phyloP scores from a whole-genome alignment of 768 basidiomycete species.

The Crucibulum laeve region DNA sequence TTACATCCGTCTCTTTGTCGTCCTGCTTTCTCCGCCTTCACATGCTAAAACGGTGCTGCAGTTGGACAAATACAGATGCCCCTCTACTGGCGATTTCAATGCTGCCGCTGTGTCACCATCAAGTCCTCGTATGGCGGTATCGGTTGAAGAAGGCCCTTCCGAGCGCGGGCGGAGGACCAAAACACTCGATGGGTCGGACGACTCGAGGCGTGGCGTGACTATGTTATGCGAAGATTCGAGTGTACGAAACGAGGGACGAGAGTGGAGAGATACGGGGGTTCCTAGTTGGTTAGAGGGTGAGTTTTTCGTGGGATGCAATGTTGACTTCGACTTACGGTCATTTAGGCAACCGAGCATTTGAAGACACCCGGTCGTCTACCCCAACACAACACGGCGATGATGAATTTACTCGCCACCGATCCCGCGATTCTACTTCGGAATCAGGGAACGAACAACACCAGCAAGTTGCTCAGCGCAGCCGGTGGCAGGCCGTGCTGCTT shows the following conservation, averaged over 20 bases:
- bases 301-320: no score
- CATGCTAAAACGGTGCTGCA: slow-evolving; percentile 15
- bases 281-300: slow-evolving; percentile 37
- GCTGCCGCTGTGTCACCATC: background rate
- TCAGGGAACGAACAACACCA: slow-evolving; percentile 26
- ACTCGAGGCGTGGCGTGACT: background rate
- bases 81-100: slow-evolving; percentile 23
- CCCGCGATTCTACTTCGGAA: background rate
- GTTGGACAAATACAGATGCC: slow-evolving; percentile 48
- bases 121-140: no score
- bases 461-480: slow-evolving; percentile 67
- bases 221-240: background rate
- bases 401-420: slow-evolving; percentile 1
- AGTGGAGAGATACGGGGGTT: slow-evolving; percentile 19
- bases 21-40: background rate
- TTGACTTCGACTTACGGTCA: no score
- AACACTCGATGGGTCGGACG: slow-evolving; percentile 13
- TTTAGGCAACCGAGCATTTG: no score
- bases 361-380: slow-evolving; percentile 19
- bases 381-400: slow-evolving; percentile 16
- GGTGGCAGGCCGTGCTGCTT: slow-evolving; percentile 80
- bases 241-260: slow-evolving; percentile 5
- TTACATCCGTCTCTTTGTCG: background rate
- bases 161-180: slow-evolving; percentile 16
- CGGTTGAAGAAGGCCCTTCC: background rate